Percentiles rank a stretch among this genome's conserved stretches.
phyloP scores from a whole-genome alignment of 345 rosid genomes.

The Melastoma malabathricum region DNA sequence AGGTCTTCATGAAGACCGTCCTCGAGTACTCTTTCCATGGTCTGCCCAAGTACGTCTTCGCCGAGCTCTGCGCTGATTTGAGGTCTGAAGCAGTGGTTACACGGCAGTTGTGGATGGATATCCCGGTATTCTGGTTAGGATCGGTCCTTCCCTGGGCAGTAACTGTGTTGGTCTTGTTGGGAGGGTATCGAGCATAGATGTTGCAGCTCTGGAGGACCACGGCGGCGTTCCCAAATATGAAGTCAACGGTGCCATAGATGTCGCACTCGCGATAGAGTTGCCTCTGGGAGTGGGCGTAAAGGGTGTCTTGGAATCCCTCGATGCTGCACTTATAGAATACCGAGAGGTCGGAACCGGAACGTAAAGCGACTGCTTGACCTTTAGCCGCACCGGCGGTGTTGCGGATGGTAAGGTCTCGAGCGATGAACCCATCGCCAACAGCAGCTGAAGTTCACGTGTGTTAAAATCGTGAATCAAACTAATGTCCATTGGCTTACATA shows the following conservation, averaged over 20 bases:
- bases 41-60: constrained; percentile 19
- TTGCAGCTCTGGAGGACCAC: constrained; percentile 23
- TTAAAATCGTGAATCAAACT: no score
- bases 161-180: constrained; percentile 21
- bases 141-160: constrained; percentile 27
- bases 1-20: constrained; percentile 20
- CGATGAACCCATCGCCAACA: constrained; percentile 26
- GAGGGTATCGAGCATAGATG: constrained; percentile 9
- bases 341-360: constrained; percentile 28
- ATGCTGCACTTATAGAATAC: constrained; percentile 19
- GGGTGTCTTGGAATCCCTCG: constrained; percentile 26
- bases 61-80: constrained; percentile 9
- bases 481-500: no score
- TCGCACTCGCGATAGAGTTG: constrained; percentile 25
- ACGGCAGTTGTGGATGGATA: constrained; percentile 21
- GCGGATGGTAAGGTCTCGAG: constrained; percentile 20
- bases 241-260: constrained; percentile 24
- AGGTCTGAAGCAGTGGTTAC: constrained; percentile 20
- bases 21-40: constrained; percentile 30
- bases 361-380: constrained; percentile 29
- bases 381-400: constrained; percentile 26
- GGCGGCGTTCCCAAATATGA: constrained; percentile 24
- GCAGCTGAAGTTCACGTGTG: constrained; percentile 16
- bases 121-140: constrained; percentile 18
- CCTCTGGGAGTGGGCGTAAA: constrained; percentile 22